These are phyloP conservation scores for Chlamydomonas reinhardtii DNA, from an alignment of 163 green algal species.

Conservation along the genomic window DNA sequence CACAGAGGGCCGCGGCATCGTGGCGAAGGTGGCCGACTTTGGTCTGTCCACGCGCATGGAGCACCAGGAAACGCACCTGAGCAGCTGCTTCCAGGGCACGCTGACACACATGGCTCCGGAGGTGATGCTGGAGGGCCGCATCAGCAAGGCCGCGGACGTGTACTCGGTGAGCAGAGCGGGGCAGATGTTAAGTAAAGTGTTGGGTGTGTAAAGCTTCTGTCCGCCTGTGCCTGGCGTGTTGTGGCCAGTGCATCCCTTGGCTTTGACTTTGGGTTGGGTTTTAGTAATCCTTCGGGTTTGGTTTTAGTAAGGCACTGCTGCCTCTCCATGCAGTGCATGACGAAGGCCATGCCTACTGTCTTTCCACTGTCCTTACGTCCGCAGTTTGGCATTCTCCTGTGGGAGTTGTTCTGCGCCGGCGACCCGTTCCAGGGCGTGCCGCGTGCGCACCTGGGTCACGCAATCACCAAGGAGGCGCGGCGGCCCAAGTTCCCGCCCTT, in stretches of 20 bases:
- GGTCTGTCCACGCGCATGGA: conserved; percentile 51
- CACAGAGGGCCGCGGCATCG: conserved; percentile 70
- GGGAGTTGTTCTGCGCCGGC: conserved; percentile 28
- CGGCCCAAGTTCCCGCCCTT: conserved; percentile 40
- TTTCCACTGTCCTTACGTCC: too few relatives aligned
- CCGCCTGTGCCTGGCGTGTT: too few relatives aligned
- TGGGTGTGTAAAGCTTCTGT: too few relatives aligned
- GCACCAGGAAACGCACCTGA: conserved; percentile 53
- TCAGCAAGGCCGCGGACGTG: conserved; percentile 55
- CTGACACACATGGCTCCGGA: conserved; percentile 59
- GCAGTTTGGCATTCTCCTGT: conserved; percentile 47
- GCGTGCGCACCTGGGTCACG: conserved; percentile 41
- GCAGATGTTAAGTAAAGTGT: too few relatives aligned
- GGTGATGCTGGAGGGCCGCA: conserved; percentile 61
- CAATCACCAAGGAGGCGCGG: conserved; percentile 40
- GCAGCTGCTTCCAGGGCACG: conserved; percentile 47
- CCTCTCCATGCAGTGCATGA: too few relatives aligned
- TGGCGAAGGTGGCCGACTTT: conserved; percentile 69
- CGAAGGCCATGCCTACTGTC: too few relatives aligned
- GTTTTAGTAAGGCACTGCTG: too few relatives aligned
- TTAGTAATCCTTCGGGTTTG: too few relatives aligned
- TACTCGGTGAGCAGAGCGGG: conserved; percentile 16
- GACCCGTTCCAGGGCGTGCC: conserved; percentile 34
- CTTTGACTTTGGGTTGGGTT: too few relatives aligned
- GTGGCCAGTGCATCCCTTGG: too few relatives aligned